phyloP scores from a whole-genome alignment of 2,329 filamentous ascomycete species.

The Cercospora sp. region DNA sequence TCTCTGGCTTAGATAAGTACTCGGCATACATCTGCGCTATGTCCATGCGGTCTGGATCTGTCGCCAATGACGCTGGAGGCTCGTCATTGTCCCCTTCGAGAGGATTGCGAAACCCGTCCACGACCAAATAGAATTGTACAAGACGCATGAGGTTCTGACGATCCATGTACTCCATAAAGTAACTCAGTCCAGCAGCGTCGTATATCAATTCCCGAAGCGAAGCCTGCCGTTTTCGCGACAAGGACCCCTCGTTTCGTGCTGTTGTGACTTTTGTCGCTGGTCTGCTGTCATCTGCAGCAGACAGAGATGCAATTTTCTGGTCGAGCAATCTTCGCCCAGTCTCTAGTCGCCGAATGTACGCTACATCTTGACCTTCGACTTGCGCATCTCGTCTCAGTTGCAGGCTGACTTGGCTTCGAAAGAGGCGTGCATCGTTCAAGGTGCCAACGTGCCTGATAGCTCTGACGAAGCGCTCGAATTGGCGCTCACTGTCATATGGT shows the following conservation, averaged over 20 bases:
- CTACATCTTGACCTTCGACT: slow-evolving; percentile 74
- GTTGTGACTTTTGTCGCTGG: slow-evolving; percentile 41
- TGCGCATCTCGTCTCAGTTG: slow-evolving; percentile 84
- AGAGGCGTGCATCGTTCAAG: slow-evolving; percentile 85
- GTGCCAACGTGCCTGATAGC: slow-evolving; percentile 86
- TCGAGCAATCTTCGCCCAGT: slow-evolving; percentile 89
- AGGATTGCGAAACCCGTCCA: slow-evolving; percentile 92
- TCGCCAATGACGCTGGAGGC: slow-evolving; percentile 51
- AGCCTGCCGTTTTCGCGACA: slow-evolving; percentile 71
- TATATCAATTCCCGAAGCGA: slow-evolving; percentile 83
- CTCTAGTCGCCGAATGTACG: slow-evolving; percentile 85
- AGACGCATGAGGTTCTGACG: slow-evolving; percentile 80
- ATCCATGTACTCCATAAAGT: slow-evolving; percentile 99
- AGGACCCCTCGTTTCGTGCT: slow-evolving; percentile 34
- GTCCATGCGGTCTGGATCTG: slow-evolving; percentile 79
- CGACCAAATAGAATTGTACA: slow-evolving; percentile 97
- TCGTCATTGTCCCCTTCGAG: slow-evolving; percentile 82
- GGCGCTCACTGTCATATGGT: slow-evolving; percentile 81
- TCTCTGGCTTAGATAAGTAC: slow-evolving; percentile 78
- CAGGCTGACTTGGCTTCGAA: slow-evolving; percentile 87
- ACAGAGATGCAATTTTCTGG: slow-evolving; percentile 78
- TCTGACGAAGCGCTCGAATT: slow-evolving; percentile 91
- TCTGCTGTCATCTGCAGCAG: slow-evolving; percentile 55
- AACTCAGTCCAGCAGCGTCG: slow-evolving; percentile 86
- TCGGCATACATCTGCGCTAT: slow-evolving; percentile 88